Evolutionary conservation across 2,329 filamentous ascomycete species (phyloP).

Genomic region (Zymoseptoria passerinii): DNA sequence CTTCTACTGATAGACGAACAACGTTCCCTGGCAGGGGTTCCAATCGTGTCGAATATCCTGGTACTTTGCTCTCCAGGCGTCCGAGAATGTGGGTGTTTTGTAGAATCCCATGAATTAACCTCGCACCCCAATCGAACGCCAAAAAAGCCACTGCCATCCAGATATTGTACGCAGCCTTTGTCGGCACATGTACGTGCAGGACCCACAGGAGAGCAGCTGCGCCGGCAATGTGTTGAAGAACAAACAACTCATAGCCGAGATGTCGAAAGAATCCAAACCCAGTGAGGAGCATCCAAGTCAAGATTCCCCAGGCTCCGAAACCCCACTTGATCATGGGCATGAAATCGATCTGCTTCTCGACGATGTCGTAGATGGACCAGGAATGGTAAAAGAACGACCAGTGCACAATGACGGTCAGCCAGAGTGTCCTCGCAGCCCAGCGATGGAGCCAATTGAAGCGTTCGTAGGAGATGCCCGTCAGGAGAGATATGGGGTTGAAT

Average conservation of each 20-base stretch:
- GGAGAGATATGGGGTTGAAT: constrained; percentile 40
- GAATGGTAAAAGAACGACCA: constrained; percentile 47
- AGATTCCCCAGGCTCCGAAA: constrained; percentile 44
- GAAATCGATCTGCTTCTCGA: constrained; percentile 40
- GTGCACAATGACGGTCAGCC: constrained; percentile 47
- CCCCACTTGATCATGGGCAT: constrained; percentile 44
- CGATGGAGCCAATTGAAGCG: constrained; percentile 47
- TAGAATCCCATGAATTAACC: constrained; percentile 20
- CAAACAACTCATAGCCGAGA: constrained; percentile 47
- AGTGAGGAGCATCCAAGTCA: constrained; percentile 46
- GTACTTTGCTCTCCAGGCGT: not conserved
- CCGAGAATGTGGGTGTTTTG: constrained; percentile 22
- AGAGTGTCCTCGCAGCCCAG: constrained; percentile 44
- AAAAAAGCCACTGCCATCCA: constrained; percentile 25
- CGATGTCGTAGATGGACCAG: constrained; percentile 46
- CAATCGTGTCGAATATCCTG: constrained; percentile 20
- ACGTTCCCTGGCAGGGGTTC: constrained; percentile 45
- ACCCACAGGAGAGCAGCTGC: constrained; percentile 41
- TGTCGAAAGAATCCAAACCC: constrained; percentile 43
- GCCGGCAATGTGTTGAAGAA: constrained; percentile 46
- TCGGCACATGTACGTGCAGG: constrained; percentile 44
- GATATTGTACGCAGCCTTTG: constrained; percentile 24
- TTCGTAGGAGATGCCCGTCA: constrained; percentile 43
- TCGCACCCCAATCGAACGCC: constrained; percentile 23
- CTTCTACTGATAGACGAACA: constrained; percentile 48